phyloP scores from a whole-genome alignment of 2,329 filamentous ascomycete genomes.

The Phialophora tarda region DNA sequence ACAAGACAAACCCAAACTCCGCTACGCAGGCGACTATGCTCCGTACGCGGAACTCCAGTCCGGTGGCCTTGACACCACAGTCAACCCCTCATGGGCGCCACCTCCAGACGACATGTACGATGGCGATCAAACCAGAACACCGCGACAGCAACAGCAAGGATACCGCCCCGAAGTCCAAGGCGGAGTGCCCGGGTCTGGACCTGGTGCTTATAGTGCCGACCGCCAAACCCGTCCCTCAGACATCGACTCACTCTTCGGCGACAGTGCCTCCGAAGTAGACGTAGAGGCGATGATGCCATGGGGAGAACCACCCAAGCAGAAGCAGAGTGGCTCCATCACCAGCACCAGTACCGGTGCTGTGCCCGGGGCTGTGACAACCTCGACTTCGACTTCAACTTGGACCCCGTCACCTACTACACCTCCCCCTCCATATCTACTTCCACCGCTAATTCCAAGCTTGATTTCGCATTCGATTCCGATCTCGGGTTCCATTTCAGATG shows the following conservation, averaged over 20 bases:
- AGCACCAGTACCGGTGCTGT: too few species aligned
- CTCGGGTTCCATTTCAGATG: too few species aligned
- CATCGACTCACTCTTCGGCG: slow-evolving; percentile 20
- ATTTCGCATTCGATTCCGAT: too few species aligned
- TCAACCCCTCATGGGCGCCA: not conserved
- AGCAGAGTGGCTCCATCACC: too few species aligned
- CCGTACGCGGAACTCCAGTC: not conserved
- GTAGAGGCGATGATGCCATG: not conserved
- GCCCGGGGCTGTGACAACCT: not conserved
- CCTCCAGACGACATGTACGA: slow-evolving; percentile 5
- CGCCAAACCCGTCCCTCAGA: slow-evolving; percentile 4
- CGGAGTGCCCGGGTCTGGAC: not conserved
- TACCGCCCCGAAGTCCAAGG: not conserved
- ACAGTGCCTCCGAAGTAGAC: slow-evolving; percentile 2
- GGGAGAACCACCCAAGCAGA: not conserved
- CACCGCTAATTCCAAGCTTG: too few species aligned
- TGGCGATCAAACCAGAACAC: not conserved
- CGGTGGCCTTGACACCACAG: not conserved
- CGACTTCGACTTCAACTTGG: too few species aligned
- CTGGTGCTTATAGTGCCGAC: not conserved
- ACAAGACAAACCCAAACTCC: not conserved
- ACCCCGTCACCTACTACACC: too few species aligned
- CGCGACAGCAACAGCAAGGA: not conserved
- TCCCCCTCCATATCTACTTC: too few species aligned
- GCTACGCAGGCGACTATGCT: not conserved